phyloP scores from a whole-genome alignment of 306 rosid species.

The Citrullus colocynthis region DNA sequence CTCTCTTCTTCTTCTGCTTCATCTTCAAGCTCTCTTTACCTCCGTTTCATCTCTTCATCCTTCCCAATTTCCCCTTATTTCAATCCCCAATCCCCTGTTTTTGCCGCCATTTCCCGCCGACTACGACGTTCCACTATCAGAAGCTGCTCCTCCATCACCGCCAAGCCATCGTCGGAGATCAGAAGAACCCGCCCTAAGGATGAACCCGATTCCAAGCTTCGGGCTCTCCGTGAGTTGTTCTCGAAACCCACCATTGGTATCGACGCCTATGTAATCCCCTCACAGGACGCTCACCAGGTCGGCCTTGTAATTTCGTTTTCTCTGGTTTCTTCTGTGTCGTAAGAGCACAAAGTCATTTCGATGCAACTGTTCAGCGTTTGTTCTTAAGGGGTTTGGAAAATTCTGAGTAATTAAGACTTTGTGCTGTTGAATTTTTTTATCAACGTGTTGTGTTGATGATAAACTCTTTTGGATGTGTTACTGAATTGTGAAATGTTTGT shows the following conservation, averaged over 20 bases:
- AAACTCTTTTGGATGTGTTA: not conserved
- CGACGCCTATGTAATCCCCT: conserved; percentile 84
- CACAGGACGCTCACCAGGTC: conserved; percentile 98
- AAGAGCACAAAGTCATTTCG: not conserved
- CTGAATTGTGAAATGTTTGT: not conserved
- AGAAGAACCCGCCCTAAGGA: conserved; percentile 17
- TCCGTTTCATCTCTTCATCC: conserved; percentile 20
- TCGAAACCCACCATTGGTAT: conserved; percentile 40
- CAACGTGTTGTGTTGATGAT: no score
- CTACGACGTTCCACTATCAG: conserved; percentile 18
- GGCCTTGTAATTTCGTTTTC: not conserved
- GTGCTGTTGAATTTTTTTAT: no score
- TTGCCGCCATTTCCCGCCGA: conserved; percentile 12
- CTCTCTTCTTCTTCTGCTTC: conserved; percentile 3
- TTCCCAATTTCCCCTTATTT: conserved; percentile 19
- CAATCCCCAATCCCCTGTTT: conserved; percentile 12
- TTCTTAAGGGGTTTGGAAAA: no score
- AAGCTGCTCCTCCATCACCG: conserved; percentile 53
- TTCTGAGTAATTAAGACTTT: no score
- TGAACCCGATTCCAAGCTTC: conserved; percentile 48
- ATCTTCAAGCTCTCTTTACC: conserved; percentile 12
- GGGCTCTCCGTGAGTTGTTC: conserved; percentile 60
- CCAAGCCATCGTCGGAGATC: conserved; percentile 59
- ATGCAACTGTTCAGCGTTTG: not conserved
- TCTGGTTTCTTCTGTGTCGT: not conserved